A percentile compares a stretch with the other conserved stretches of the same genome.
These are phyloP conservation scores for Colletotrichum viniferum DNA, from an alignment of 2,329 filamentous ascomycete species.

Conservation along the genomic window DNA sequence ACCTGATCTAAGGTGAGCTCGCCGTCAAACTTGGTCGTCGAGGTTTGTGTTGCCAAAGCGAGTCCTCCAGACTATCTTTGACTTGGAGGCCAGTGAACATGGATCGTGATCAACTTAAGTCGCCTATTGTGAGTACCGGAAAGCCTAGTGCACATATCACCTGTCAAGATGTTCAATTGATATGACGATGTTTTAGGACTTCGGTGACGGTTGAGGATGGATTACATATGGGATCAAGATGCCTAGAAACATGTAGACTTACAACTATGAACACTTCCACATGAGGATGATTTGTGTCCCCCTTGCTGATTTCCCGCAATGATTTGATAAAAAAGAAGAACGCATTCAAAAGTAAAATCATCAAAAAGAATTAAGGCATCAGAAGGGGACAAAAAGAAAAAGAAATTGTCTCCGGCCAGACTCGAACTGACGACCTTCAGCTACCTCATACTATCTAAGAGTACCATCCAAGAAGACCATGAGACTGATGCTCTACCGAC, in stretches of 20 bases:
- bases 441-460: neutral
- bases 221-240: neutral
- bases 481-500: neutral
- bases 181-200: neutral
- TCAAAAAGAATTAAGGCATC: neutral
- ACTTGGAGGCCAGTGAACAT: neutral
- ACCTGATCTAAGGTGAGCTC: neutral
- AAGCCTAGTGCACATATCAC: neutral
- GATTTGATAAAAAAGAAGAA: neutral
- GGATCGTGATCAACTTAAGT: neutral
- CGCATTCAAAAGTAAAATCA: neutral
- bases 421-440: neutral
- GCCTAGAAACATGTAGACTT: neutral
- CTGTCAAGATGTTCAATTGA: neutral
- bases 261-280: neutral
- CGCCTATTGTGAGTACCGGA: neutral
- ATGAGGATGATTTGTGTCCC: neutral
- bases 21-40: neutral
- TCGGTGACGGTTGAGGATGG: neutral
- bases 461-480: neutral
- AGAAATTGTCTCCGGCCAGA: neutral
- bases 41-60: neutral
- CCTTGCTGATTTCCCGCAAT: neutral
- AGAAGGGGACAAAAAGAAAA: neutral
- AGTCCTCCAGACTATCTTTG: neutral